Evolutionary conservation across 768 basidiomycete genomes (phyloP), one percentile per base, ranked within the genome.

Genomic region (Floccularia luteovirens): DNA sequence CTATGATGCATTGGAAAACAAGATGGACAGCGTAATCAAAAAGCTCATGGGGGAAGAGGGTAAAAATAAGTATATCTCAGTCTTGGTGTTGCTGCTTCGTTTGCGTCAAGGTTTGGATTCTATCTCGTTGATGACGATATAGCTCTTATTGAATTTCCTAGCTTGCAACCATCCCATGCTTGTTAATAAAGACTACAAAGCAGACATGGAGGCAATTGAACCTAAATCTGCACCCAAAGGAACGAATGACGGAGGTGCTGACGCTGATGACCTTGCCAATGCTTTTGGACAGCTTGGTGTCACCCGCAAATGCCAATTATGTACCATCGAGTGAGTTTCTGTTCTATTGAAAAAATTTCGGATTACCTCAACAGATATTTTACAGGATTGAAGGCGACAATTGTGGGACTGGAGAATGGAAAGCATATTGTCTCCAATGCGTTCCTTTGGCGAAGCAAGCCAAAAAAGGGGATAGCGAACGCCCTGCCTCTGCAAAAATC

Each of bases 121-220:
- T 22, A 17, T 22, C 35, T 42, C 20, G 36, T n/a, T 19, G 17
- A 13, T n/a, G n/a, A 21, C 3, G 4, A 1, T 16, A 16, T 34
- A 10, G 41, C 10, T 3, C 17, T 43, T 6, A 31, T 23, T 47
- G 16, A 40, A 16, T 39, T 33, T 35, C 24, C 6, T 41, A 94
- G 92, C 92, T 0, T 97, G 92, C 56, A 86, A 90, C 49, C 93
- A 96, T 52, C 91, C 92, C 0, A 69, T 75, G 0, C 73, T 96
- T 7, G 81, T 94, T 11, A 75, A 81, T 2, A 79, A 84, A 45
- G 84, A 86, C 57, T 82, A 82, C 61, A 70, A 69, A 56, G 60
- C 67, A 11, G 91, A 93, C 53, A 61, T 69, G 16, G 89, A 88
- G 35, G 91, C 87, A 0, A 64, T 92, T 4, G 83, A 89, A 6